Percentiles rank a stretch among this genome's conserved stretches.
Conservation (phyloP, 2,329 filamentous ascomycete species). For the Cladosporium sp. region DNA sequence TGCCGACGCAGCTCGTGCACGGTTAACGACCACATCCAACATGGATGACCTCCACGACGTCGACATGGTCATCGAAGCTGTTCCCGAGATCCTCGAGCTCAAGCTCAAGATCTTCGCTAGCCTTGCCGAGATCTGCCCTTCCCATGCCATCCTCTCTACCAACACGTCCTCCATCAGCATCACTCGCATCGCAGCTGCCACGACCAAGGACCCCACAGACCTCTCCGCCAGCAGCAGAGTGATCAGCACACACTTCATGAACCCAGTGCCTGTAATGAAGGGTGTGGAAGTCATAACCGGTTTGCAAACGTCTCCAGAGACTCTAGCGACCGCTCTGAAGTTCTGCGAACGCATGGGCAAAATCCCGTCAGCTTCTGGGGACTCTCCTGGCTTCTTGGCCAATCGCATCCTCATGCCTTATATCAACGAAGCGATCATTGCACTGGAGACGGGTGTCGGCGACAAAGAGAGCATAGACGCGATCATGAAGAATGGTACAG, state of each 20-base stretch:
- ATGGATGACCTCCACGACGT: slow-evolving; percentile 75
- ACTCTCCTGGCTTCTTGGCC: slow-evolving; percentile 89
- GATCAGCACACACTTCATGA: slow-evolving; percentile 98
- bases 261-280: slow-evolving; percentile 93
- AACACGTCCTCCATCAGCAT: slow-evolving; percentile 99
- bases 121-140: slow-evolving; percentile 74
- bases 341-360: slow-evolving; percentile 95
- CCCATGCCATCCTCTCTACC: slow-evolving; percentile 86
- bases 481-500: slow-evolving; percentile 99
- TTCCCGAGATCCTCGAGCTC: slow-evolving; percentile 74
- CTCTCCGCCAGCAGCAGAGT: slow-evolving; percentile 80
- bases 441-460: slow-evolving; percentile 88
- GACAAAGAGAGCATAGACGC: slow-evolving; percentile 86
- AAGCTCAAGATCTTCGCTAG: slow-evolving; percentile 84
- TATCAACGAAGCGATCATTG: slow-evolving; percentile 97
- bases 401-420: slow-evolving; percentile 99
- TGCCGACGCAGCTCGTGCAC: slow-evolving; percentile 66
- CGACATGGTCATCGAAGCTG: slow-evolving; percentile 96
- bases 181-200: slow-evolving; percentile 84
- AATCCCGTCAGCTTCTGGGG: slow-evolving; percentile 78
- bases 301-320: slow-evolving; percentile 80
- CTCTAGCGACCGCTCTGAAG: slow-evolving; percentile 73
- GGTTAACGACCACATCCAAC: slow-evolving; percentile 65
- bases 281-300: slow-evolving; percentile 97
- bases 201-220: slow-evolving; percentile 74